A percentile compares a stretch with the other conserved stretches of the same genome.
These are phyloP conservation scores for Oryza coarctata DNA, from an alignment of 176 grass and related monocot species.

Conservation along the genomic window DNA sequence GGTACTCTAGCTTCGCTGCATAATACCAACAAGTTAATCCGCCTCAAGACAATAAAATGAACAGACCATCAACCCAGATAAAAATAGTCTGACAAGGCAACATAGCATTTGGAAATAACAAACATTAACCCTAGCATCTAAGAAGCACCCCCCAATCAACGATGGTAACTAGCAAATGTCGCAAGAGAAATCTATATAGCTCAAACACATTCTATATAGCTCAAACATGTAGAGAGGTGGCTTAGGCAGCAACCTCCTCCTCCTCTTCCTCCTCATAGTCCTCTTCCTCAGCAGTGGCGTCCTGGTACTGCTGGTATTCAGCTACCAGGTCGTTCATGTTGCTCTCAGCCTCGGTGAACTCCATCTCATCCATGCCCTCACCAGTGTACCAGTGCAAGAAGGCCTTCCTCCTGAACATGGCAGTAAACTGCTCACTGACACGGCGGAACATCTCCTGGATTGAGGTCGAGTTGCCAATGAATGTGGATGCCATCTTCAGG, in stretches of 20 bases:
- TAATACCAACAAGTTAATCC: constrained; percentile 36
- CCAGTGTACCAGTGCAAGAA: constrained; percentile 99
- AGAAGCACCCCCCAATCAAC: constrained; percentile 29
- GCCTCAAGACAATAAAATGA: constrained; percentile 13
- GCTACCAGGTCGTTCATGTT: constrained; percentile 93
- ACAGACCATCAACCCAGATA: constrained; percentile 26
- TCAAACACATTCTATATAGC: neutral
- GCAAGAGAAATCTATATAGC: constrained; percentile 16
- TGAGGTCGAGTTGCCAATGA: constrained; percentile 67
- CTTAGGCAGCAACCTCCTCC: constrained; percentile 37
- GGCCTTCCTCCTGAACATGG: constrained; percentile 99
- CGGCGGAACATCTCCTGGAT: constrained; percentile 88
- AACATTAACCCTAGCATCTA: constrained; percentile 25
- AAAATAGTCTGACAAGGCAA: constrained; percentile 25
- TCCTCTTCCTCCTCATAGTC: constrained; percentile 63
- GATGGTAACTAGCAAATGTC: neutral
- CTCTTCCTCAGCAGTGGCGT: constrained; percentile 55
- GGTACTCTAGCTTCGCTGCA: neutral
- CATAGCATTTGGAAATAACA: constrained; percentile 7
- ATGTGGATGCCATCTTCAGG: constrained; percentile 72
- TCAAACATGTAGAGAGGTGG: neutral
- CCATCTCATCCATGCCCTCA: constrained; percentile 97
- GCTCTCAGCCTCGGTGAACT: constrained; percentile 83
- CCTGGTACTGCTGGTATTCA: constrained; percentile 91
- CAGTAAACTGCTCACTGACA: constrained; percentile 90